A percentile compares a stretch with the other conserved stretches of the same genome.
phyloP scores from a whole-genome alignment of 306 rosid species.

The Castanospermum australe region DNA sequence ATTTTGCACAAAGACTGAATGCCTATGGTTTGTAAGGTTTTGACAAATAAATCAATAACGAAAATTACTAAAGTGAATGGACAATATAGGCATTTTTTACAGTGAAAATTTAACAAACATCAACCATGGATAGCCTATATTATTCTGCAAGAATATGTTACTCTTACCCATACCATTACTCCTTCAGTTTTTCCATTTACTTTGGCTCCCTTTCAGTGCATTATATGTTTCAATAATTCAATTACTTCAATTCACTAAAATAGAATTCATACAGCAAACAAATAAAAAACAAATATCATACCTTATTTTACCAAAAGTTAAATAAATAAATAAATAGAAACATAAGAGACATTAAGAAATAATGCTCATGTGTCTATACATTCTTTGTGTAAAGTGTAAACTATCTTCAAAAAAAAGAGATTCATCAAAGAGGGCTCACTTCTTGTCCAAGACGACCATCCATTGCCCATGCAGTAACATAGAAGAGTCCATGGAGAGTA shows the following conservation, averaged over 20 bases:
- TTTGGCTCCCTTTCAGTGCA: not conserved
- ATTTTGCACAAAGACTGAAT: not conserved
- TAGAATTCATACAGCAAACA: not conserved
- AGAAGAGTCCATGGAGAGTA: slow-evolving; percentile 79
- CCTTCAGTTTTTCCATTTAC: not conserved
- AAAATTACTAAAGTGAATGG: not conserved
- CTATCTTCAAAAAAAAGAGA: slow-evolving; percentile 18
- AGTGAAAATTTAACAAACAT: not conserved
- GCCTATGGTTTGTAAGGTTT: not conserved
- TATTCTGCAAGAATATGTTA: not conserved
- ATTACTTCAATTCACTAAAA: not conserved
- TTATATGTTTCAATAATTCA: not conserved
- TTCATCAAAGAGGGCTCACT: slow-evolving; percentile 49
- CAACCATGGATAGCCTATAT: not conserved
- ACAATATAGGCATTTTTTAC: not conserved
- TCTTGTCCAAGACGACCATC: slow-evolving; percentile 50
- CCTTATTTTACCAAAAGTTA: not conserved
- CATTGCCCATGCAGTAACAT: slow-evolving; percentile 57
- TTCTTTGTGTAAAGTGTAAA: not conserved
- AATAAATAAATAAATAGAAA: not conserved
- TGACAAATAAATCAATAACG: not conserved
- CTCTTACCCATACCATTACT: not conserved
- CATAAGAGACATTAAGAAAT: not conserved
- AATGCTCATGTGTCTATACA: not conserved
- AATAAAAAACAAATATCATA: not conserved